Conservation (phyloP, 768 basidiomycete genomes). For the Coprinopsis marcescibilis region DNA sequence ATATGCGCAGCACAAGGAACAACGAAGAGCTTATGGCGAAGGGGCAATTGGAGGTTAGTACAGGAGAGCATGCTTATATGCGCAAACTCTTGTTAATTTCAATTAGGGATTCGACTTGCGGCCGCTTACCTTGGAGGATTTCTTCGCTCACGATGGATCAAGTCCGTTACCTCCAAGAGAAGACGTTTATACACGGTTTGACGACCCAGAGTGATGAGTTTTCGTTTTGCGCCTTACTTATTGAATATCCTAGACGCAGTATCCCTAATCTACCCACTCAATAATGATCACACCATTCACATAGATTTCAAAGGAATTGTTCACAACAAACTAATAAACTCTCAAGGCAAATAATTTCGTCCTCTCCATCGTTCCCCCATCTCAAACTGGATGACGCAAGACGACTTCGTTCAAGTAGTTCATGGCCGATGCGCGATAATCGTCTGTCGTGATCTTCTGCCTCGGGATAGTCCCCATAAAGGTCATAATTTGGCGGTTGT, state of each 20-base stretch:
- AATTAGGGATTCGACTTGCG: conserved; percentile 77
- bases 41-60: conserved; percentile 42
- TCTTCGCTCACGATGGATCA: conserved; percentile 41
- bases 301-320: no score
- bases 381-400: conserved; percentile 25
- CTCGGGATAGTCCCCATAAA: conserved; percentile 31
- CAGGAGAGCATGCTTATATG: not conserved
- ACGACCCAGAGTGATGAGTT: conserved; percentile 11
- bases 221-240: not conserved
- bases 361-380: no score
- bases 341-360: no score
- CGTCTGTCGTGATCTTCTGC: conserved; percentile 31
- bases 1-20: conserved; percentile 49
- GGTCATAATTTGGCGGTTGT: conserved; percentile 28
- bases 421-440: conserved; percentile 33
- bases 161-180: conserved; percentile 27
- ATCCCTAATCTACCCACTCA: not conserved
- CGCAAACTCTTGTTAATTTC: not conserved
- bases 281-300: no score
- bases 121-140: conserved; percentile 66
- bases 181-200: conserved; percentile 18
- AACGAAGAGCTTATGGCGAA: conserved; percentile 39
- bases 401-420: conserved; percentile 25
- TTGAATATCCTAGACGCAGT: not conserved
- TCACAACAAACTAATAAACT: no score